Evolutionary conservation across 2,329 filamentous ascomycete species (phyloP).

Genomic region (Lecanicillium sp.): DNA sequence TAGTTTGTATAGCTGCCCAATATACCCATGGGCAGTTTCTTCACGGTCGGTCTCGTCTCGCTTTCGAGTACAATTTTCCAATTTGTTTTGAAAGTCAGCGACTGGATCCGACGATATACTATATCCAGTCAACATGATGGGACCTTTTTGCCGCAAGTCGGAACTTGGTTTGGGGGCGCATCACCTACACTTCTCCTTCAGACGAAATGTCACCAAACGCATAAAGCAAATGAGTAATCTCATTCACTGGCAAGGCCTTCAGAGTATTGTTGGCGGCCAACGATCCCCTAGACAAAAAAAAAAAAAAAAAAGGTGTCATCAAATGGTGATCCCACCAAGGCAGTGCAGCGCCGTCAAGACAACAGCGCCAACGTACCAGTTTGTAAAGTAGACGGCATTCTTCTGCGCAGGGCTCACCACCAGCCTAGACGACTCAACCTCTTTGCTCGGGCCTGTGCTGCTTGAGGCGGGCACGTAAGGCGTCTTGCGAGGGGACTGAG

Average conservation of each 20-base stretch:
- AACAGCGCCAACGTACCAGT: constrained; percentile 33
- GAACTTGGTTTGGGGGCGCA: not conserved
- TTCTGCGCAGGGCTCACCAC: not conserved
- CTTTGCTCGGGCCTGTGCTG: not conserved
- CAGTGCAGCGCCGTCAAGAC: too few relatives aligned
- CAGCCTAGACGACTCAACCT: not conserved
- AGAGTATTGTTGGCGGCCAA: constrained; percentile 68
- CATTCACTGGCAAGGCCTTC: constrained; percentile 55
- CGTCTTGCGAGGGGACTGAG: not conserved
- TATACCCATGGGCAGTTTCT: constrained; percentile 65
- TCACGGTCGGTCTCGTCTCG: constrained; percentile 15
- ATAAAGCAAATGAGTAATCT: constrained; percentile 68
- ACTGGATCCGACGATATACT: constrained; percentile 21
- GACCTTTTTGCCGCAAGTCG: not conserved
- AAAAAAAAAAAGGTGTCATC: too few relatives aligned
- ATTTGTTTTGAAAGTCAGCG: constrained; percentile 48
- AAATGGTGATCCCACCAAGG: not conserved
- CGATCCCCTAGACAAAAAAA: constrained; percentile 49
- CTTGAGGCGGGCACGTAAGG: not conserved
- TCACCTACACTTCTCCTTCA: constrained; percentile 40
- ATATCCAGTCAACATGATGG: not conserved
- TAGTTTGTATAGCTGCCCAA: constrained; percentile 68
- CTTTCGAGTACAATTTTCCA: too few relatives aligned
- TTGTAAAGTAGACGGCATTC: constrained; percentile 46
- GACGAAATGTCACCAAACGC: constrained; percentile 38